Conservation (phyloP, 345 rosid species). For the Arabidopsis suecica region DNA sequence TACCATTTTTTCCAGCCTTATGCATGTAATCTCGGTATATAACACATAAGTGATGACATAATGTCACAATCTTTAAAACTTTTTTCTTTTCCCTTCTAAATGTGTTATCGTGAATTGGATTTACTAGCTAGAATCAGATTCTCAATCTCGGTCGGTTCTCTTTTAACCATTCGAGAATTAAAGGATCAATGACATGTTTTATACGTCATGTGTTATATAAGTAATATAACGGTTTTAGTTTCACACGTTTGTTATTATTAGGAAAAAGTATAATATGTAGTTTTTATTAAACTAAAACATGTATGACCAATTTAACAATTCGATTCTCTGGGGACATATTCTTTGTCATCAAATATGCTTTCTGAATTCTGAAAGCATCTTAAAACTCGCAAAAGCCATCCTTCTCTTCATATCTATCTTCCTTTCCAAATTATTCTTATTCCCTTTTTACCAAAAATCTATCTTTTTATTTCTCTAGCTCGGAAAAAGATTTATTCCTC, state of each 20-base stretch:
- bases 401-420: conserved; percentile 22
- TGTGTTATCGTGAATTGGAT: not conserved
- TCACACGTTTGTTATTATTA: not conserved
- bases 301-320: conserved; percentile 30
- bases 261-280: not conserved
- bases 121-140: conserved; percentile 24
- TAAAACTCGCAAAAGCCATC: conserved; percentile 13
- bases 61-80: not conserved
- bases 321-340: conserved; percentile 35
- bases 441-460: conserved; percentile 28
- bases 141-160: conserved; percentile 6
- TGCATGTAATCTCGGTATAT: not conserved
- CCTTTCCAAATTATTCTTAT: conserved; percentile 38
- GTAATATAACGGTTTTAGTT: not conserved
- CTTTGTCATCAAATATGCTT: conserved; percentile 35
- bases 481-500: conserved; percentile 38
- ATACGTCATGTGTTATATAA: not conserved
- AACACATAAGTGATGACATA: not conserved
- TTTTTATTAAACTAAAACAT: conserved; percentile 6
- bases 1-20: not conserved
- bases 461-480: conserved; percentile 13
- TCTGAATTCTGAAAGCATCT: conserved; percentile 31
- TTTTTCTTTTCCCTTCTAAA: not conserved
- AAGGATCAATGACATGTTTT: not conserved
- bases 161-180: not conserved